phyloP scores from a whole-genome alignment of 257 asterid genomes.

The Nicotiana otophora region DNA sequence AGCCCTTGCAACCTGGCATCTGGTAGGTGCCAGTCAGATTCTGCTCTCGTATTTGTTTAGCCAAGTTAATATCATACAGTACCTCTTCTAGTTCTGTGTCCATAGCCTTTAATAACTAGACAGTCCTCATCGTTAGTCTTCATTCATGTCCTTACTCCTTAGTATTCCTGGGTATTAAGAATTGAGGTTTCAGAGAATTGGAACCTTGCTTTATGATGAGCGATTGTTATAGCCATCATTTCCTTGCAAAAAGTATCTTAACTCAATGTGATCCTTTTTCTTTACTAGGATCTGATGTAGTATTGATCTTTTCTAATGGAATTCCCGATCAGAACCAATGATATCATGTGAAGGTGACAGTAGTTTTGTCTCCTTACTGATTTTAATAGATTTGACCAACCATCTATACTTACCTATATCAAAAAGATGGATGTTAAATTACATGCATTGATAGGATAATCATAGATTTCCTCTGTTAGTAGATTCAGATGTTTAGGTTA shows the following conservation, averaged over 20 bases:
- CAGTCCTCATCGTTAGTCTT: background rate
- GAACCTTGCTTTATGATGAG: background rate
- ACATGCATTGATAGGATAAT: too few species aligned
- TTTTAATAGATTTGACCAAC: too few species aligned
- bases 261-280: background rate
- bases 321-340: too few species aligned
- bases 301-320: too few species aligned
- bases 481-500: too few species aligned
- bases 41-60: background rate
- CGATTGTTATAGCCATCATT: background rate
- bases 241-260: background rate
- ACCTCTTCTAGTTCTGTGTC: background rate
- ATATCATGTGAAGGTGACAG: too few species aligned
- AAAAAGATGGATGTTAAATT: too few species aligned
- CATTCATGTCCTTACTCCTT: background rate
- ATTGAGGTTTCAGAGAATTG: background rate
- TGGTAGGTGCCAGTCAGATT: slow-evolving; percentile 44
- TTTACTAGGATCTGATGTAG: too few species aligned
- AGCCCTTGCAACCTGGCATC: slow-evolving; percentile 81
- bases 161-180: background rate
- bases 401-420: too few species aligned
- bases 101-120: background rate
- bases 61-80: background rate
- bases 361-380: too few species aligned
- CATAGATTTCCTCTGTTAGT: too few species aligned